These are phyloP conservation scores for Murraya paniculata DNA, from an alignment of 345 rosid genomes.

Conservation along the genomic window DNA sequence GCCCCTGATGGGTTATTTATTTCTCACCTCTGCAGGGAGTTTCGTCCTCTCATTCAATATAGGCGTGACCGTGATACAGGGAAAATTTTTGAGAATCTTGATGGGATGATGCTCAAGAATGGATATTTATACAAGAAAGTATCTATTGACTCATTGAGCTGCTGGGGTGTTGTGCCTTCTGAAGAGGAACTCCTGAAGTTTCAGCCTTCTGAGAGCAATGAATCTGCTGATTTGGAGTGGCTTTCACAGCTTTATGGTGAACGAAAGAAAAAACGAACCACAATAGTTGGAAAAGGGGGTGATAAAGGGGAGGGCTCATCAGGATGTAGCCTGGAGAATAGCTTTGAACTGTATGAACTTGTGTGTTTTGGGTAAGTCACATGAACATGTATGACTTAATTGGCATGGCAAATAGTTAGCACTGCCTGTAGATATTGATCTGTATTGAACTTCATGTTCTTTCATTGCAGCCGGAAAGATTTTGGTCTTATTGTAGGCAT, in stretches of 20 bases:
- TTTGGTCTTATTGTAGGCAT: constrained; percentile 83
- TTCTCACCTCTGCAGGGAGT: constrained; percentile 53
- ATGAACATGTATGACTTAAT: constrained; percentile 16
- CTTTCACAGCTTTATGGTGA: constrained; percentile 85
- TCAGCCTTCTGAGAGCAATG: constrained; percentile 53
- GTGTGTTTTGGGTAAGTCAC: constrained; percentile 74
- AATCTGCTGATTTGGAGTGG: constrained; percentile 77
- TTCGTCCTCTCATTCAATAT: constrained; percentile 74
- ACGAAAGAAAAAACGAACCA: constrained; percentile 48
- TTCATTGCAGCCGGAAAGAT: constrained; percentile 71
- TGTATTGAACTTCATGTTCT: constrained; percentile 20
- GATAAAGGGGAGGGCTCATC: constrained; percentile 73
- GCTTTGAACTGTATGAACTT: constrained; percentile 60
- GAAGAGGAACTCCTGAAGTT: constrained; percentile 86
- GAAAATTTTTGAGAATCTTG: constrained; percentile 61
- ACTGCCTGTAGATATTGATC: constrained; percentile 2
- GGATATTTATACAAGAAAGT: constrained; percentile 82
- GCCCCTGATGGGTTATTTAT: not conserved
- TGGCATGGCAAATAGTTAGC: constrained; percentile 11
- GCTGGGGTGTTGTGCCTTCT: constrained; percentile 63
- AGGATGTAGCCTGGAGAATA: constrained; percentile 35
- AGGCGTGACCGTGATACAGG: constrained; percentile 91
- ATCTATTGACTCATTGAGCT: constrained; percentile 68
- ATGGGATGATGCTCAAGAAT: constrained; percentile 84
- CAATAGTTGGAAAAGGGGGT: constrained; percentile 47